phyloP scores from a whole-genome alignment of 1,139 yeast genomes.

The Hansenula lynferdii region DNA sequence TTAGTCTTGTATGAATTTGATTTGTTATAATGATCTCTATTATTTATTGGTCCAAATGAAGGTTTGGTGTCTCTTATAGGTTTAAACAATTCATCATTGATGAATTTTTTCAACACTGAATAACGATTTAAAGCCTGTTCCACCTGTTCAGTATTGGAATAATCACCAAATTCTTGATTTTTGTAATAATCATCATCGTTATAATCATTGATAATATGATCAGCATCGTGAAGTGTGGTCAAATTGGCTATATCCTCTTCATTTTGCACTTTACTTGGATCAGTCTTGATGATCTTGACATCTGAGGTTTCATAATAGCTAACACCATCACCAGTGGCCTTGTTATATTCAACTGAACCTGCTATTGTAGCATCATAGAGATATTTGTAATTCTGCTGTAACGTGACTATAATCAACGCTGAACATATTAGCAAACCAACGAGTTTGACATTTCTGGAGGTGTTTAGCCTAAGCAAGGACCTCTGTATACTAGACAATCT shows the following conservation, averaged over 20 bases:
- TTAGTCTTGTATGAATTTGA: constrained; percentile 10
- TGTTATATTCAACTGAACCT: background rate
- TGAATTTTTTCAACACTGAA: constrained; percentile 1
- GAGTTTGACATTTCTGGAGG: too few species aligned
- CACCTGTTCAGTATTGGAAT: background rate
- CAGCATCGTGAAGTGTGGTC: too few species aligned
- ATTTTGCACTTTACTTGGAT: constrained; percentile 7
- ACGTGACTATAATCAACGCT: background rate
- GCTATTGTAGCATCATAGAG: background rate
- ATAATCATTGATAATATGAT: constrained; percentile 10
- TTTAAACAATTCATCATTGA: constrained; percentile 10
- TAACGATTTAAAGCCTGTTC: constrained; percentile 2
- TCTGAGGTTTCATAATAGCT: constrained; percentile 1
- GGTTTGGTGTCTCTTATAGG: constrained; percentile 14
- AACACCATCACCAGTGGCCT: background rate
- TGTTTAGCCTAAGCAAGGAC: too few species aligned
- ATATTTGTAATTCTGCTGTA: background rate
- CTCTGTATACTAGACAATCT: too few species aligned
- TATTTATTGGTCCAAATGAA: constrained; percentile 13
- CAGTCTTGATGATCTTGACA: constrained; percentile 7
- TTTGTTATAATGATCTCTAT: constrained; percentile 17
- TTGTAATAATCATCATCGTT: constrained; percentile 15
- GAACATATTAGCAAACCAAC: too few species aligned
- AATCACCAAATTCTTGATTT: constrained; percentile 11
- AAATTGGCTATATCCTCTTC: constrained; percentile 2